phyloP scores from a whole-genome alignment of 345 rosid genomes.

The Viola odorata region DNA sequence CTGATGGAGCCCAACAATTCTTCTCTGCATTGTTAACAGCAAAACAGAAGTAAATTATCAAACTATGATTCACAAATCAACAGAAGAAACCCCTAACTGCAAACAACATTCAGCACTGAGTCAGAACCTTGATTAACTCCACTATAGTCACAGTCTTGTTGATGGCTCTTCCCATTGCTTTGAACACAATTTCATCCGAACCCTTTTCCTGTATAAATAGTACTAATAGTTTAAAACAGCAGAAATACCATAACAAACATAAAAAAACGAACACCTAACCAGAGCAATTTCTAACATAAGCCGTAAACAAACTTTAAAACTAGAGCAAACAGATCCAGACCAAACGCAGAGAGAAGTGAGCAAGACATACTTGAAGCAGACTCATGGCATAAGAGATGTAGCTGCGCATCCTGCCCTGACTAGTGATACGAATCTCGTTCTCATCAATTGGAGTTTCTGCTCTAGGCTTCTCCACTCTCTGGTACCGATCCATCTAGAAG shows the following conservation, averaged over 20 bases:
- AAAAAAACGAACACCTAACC: not conserved
- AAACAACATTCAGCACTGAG: not conserved
- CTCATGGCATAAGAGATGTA: constrained; percentile 43
- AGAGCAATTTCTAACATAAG: not conserved
- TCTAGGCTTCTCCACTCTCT: constrained; percentile 34
- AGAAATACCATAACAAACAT: not conserved
- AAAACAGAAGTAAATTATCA: constrained; percentile 10
- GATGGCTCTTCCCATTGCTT: constrained; percentile 99
- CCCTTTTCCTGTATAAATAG: constrained; percentile 55
- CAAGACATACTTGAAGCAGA: constrained; percentile 58
- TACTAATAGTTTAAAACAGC: not conserved
- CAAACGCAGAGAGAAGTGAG: not conserved
- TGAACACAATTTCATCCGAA: constrained; percentile 66
- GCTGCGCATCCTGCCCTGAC: constrained; percentile 39
- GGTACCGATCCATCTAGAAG: constrained; percentile 26
- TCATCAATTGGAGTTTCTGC: constrained; percentile 25
- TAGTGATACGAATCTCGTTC: constrained; percentile 37
- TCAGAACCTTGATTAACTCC: constrained; percentile 77
- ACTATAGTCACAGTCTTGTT: constrained; percentile 89
- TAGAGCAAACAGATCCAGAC: not conserved
- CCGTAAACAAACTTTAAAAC: not conserved
- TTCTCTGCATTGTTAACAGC: constrained; percentile 53
- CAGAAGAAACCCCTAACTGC: not conserved
- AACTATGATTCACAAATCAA: not conserved
- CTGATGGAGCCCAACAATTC: constrained; percentile 93